These are phyloP conservation scores for Serpula lacrymans DNA, from an alignment of 768 basidiomycete genomes.

Conservation along the genomic window DNA sequence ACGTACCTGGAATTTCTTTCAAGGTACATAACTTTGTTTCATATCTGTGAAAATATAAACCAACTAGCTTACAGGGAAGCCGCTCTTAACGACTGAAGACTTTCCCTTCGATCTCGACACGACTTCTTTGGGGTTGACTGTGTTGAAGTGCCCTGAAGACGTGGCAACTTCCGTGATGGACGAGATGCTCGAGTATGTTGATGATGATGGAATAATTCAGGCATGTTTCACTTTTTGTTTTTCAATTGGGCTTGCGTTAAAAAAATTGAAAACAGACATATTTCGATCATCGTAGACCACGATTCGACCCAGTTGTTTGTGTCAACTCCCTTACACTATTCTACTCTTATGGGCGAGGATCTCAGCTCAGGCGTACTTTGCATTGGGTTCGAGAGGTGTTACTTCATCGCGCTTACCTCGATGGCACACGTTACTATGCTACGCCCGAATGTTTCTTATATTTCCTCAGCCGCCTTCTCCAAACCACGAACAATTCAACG, in stretches of 20 bases:
- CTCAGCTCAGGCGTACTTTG: slow-evolving; percentile 40
- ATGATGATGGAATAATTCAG: slow-evolving; percentile 50
- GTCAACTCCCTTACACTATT: slow-evolving; percentile 49
- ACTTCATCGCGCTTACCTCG: slow-evolving; percentile 48
- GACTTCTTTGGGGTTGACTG: slow-evolving; percentile 50
- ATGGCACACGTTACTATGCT: slow-evolving; percentile 54
- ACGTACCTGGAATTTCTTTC: slow-evolving; percentile 55
- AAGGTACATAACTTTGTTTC: slow-evolving; percentile 25
- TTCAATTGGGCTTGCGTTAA: slow-evolving; percentile 11
- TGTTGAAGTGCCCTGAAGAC: slow-evolving; percentile 29
- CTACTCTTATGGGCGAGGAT: slow-evolving; percentile 45
- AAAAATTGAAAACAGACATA: slow-evolving; percentile 39
- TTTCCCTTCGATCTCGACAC: slow-evolving; percentile 59
- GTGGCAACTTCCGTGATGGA: slow-evolving; percentile 46
- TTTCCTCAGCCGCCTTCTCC: slow-evolving; percentile 46
- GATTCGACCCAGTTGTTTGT: slow-evolving; percentile 53
- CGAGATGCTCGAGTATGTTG: slow-evolving; percentile 51
- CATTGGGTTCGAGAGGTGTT: slow-evolving; percentile 51
- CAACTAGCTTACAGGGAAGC: slow-evolving; percentile 26
- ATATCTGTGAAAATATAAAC: background rate
- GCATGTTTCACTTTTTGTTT: slow-evolving; percentile 17
- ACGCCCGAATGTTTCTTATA: slow-evolving; percentile 51
- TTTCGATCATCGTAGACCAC: slow-evolving; percentile 47
- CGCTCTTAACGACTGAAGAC: slow-evolving; percentile 41
- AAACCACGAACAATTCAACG: slow-evolving; percentile 24